Conservation (phyloP, 805 yeast genomes). For the Trichomonascus vanleenenianus region DNA sequence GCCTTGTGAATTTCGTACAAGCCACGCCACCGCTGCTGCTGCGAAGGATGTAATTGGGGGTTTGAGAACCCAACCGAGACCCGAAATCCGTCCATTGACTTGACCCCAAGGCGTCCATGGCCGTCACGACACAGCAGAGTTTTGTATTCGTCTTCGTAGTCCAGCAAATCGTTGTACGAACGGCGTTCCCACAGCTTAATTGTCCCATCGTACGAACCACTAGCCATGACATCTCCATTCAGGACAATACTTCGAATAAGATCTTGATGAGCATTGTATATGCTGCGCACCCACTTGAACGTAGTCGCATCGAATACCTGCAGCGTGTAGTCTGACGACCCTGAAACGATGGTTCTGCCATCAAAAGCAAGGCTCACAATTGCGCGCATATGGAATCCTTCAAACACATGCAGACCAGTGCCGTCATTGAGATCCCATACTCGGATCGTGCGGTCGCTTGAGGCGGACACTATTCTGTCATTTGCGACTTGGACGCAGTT, state of each 20-base stretch:
- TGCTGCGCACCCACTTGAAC: conserved; percentile 17
- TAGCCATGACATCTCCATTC: conserved; percentile 31
- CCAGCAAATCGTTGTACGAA: background rate
- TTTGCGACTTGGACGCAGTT: conserved; percentile 26
- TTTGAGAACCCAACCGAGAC: background rate
- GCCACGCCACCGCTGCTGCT: conserved; percentile 4
- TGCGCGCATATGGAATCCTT: conserved; percentile 3
- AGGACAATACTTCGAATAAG: conserved; percentile 1
- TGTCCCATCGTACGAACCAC: conserved; percentile 83
- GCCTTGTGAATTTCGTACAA: background rate
- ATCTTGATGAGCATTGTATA: conserved; percentile 10
- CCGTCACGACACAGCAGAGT: background rate
- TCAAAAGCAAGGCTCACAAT: conserved; percentile 27
- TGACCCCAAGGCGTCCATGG: background rate
- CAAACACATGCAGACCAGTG: conserved; percentile 14
- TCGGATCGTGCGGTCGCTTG: conserved; percentile 30
- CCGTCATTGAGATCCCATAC: conserved; percentile 29
- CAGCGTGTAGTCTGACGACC: conserved; percentile 28
- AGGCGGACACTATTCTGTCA: conserved; percentile 27
- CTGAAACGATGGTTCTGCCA: conserved; percentile 24
- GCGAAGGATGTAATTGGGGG: background rate
- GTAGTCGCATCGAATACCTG: conserved; percentile 25
- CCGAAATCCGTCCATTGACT: background rate
- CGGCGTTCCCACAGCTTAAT: conserved; percentile 58
- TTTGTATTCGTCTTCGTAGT: background rate